Evolutionary conservation across 306 rosid species (phyloP), one percentile per base, ranked within the genome.

Genomic region (cucumber (Cucumis sativus)): DNA sequence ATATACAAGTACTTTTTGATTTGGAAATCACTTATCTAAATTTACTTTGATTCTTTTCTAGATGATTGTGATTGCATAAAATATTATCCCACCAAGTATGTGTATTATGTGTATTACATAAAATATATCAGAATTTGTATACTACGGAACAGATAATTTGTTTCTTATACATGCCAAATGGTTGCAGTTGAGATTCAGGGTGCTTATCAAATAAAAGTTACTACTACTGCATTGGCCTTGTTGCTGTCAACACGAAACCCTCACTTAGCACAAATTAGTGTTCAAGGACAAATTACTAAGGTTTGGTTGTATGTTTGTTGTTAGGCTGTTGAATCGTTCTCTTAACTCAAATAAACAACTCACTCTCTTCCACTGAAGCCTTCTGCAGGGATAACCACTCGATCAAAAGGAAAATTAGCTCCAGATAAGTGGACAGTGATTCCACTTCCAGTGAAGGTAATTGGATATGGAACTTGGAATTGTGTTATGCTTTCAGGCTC

Each of bases 161-260:
- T 69, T 69, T 21, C 75, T 43, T 43, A 69, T 45, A 5, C 68
- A 18, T 76, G 74, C 74, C 64, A 47, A 81, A 55, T 78, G 84
- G 41, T 51, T 84, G 87, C 83, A 94, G 97, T 91, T 66, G 98
- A 94, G 86, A 86, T 94, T 81, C 95, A 85, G 84, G 97, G 98
- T 47, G 95, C 95, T 16, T 94, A 94, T 83, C 96, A 94, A 86
- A 92, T 94, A 81, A 94, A 90, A 85, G 95, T 94, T 79, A 92
- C 96, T 54, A 92, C 98, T 51, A 89, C 89, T 84, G 97, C 97
- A 69, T 85, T 94, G 82, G 95, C 93, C 78, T 84, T 94, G 84
- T 79, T 94, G 88, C 86, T 92, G 66, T 68, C 84, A 74, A 84
- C 93, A 6, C 82, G 88, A 76, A 97, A 92, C 74, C 71, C 83